phyloP scores from a whole-genome alignment of 176 grass and related monocot species.

The Musa beccarii region DNA sequence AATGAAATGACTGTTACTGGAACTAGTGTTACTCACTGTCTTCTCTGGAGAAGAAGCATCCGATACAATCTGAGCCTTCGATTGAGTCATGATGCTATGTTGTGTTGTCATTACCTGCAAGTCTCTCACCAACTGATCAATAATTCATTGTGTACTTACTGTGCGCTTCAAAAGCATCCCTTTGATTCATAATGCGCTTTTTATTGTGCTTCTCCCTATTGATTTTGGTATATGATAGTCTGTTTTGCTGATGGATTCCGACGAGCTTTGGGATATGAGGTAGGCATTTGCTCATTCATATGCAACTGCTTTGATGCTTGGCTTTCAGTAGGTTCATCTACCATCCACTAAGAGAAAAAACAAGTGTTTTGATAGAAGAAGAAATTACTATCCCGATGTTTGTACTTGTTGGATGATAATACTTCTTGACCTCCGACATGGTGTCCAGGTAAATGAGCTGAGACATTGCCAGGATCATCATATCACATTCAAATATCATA shows the following conservation, averaged over 20 bases:
- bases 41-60: no score
- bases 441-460: background rate
- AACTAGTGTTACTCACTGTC: no score
- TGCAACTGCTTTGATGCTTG: background rate
- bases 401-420: no score
- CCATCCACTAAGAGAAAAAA: conserved; percentile 1
- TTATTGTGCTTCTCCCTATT: background rate
- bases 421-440: no score
- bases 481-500: background rate
- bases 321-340: background rate
- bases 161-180: no score
- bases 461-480: background rate
- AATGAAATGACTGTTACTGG: no score
- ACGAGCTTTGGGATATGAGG: background rate
- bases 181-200: background rate
- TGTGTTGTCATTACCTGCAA: no score
- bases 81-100: no score
- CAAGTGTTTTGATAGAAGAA: background rate
- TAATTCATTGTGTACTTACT: no score
- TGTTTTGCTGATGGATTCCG: background rate
- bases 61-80: no score
- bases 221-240: background rate
- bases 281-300: background rate
- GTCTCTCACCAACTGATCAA: no score
- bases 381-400: no score